Evolutionary conservation across 495 filamentous ascomycete species (phyloP), one percentile per base, ranked within the genome.

Genomic region (Alectoria sarmentosa): DNA sequence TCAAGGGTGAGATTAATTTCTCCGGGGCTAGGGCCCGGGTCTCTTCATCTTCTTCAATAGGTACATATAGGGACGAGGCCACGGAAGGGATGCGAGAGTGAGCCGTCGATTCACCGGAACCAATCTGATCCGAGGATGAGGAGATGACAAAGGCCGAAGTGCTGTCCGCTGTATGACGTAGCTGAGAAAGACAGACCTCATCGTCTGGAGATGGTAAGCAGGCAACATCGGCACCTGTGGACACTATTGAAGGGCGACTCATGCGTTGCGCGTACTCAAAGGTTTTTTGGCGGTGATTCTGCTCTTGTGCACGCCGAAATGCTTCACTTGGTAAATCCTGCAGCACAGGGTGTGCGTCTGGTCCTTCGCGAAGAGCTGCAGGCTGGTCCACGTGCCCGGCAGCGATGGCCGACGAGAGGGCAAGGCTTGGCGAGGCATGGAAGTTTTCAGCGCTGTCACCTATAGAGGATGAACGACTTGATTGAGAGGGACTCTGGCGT

Each of bases 11-110:
- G 76, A 9, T 76, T 72, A 19, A 73, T 23, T 79, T 82, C 52
- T 84, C 80, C 3, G 79, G 76, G 1, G 82, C 30, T n/a, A 60
- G 17, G 3, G 54, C n/a, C 14, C 44, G 52, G 9, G 36, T 30
- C 26, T 55, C 32, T 21, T 58, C 15, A 38, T 85, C 81, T 9
- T 77, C 80, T 67, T 85, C 83, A 2, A 77, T 70, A 52, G 84
- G 80, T 17, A 78, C 85, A 26, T 86, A 91, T 26, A 90, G 76
- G n/a, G 89, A 92, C 36, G 88, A 90, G n/a, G 88, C 87, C n/a
- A 92, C 81, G 46, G 89, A 89, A 4, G 89, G 89, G 9, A 92
- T 81, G 49, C 88, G 90, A 19, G 89, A 88, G 66, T 90, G 86
- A 21, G 88, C 90, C 44, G 81, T 84, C 70, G 85, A 89, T 46